phyloP scores from a whole-genome alignment of 192 early-diverging fungal genomes.

The Umbelopsis isabellina region DNA sequence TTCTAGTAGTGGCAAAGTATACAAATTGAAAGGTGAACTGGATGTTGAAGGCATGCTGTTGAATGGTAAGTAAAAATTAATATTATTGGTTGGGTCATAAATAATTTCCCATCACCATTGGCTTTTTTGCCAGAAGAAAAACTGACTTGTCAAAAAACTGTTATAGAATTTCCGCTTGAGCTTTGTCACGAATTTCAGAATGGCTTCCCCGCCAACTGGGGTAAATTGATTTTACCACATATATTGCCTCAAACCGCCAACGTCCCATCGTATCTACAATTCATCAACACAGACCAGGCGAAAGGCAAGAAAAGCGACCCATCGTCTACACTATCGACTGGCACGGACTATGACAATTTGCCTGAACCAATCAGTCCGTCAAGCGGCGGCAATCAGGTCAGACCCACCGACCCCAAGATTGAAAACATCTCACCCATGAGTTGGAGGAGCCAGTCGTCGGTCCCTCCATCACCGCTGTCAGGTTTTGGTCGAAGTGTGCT shows the following conservation, averaged over 20 bases:
- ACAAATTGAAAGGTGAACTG: background rate
- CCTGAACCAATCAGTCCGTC: background rate
- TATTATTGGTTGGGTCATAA: no score
- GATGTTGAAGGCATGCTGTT: conserved; percentile 19
- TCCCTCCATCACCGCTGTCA: background rate
- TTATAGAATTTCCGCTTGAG: background rate
- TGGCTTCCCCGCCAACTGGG: conserved; percentile 5
- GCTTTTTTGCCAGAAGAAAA: no score
- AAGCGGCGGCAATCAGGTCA: background rate
- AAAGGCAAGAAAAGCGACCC: background rate
- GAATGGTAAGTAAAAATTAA: background rate
- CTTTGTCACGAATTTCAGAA: conserved; percentile 1
- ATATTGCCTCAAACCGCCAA: background rate
- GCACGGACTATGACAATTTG: conserved; percentile 1
- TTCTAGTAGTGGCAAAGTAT: conserved; percentile 9
- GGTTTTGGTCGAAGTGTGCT: background rate
- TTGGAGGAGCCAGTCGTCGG: background rate
- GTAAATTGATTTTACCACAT: background rate
- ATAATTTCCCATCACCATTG: no score
- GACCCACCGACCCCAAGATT: background rate
- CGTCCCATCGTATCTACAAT: background rate
- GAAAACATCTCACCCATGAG: background rate
- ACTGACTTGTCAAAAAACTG: no score
- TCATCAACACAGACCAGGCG: background rate
- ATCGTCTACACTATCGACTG: background rate